phyloP scores from a whole-genome alignment of 495 filamentous ascomycete genomes.

The Amorphotheca resinae region DNA sequence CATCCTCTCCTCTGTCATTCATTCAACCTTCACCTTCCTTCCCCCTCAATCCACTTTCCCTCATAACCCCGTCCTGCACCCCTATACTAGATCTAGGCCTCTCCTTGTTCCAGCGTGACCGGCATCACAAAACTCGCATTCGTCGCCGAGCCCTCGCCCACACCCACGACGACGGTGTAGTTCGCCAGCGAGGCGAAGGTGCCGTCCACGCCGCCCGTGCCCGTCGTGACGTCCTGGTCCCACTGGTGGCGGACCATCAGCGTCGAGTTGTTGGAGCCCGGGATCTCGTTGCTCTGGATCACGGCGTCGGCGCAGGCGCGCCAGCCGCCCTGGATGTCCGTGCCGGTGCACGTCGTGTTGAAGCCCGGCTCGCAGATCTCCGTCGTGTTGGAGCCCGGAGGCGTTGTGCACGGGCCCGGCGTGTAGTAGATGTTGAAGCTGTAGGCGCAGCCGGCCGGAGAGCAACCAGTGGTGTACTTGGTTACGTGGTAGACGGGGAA shows the following conservation, averaged over 20 bases:
- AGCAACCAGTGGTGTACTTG: conserved; percentile 1
- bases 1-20: too few species aligned
- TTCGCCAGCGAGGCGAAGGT: background rate
- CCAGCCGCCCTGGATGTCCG: background rate
- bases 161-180: background rate
- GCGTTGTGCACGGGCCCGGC: background rate
- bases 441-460: background rate
- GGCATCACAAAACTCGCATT: background rate
- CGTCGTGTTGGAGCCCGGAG: background rate
- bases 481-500: background rate
- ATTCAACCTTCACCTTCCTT: background rate
- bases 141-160: background rate
- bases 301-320: background rate
- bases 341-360: background rate
- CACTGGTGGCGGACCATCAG: background rate
- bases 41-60: too few species aligned
- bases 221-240: background rate
- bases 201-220: background rate
- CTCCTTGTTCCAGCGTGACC: too few species aligned
- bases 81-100: too few species aligned
- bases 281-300: background rate
- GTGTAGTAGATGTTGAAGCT: background rate
- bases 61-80: too few species aligned
- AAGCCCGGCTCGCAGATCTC: background rate
- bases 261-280: background rate